Evolutionary conservation across 345 rosid species (phyloP).

Genomic region (Erysimum cheiranthoides): DNA sequence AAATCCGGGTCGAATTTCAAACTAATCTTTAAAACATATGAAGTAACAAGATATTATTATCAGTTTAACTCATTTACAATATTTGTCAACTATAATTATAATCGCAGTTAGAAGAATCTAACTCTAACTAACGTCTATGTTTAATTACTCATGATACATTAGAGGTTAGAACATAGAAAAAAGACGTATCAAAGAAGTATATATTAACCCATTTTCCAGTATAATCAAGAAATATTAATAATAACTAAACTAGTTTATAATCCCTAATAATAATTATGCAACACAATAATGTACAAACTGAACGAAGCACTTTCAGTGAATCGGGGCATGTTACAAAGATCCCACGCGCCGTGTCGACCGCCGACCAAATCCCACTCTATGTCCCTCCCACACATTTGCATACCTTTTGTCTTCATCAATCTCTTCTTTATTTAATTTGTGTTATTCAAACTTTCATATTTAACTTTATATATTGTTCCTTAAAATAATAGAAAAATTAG

Average conservation of each 20-base stretch:
- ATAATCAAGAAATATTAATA: too few species aligned
- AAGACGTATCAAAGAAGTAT: too few species aligned
- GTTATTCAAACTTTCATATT: neutral
- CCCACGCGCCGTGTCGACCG: slow-evolving; percentile 44
- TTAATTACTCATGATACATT: too few species aligned
- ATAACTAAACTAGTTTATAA: neutral
- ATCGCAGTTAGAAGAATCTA: too few species aligned
- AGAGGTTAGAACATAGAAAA: too few species aligned
- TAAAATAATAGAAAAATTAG: neutral
- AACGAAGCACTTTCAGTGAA: slow-evolving; percentile 39
- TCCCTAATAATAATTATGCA: neutral
- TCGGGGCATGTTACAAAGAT: slow-evolving; percentile 45
- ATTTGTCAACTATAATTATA: too few species aligned
- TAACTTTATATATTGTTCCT: neutral
- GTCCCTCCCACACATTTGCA: slow-evolving; percentile 36
- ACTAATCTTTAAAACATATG: too few species aligned
- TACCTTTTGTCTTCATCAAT: slow-evolving; percentile 33
- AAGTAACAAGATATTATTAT: too few species aligned
- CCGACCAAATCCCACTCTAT: slow-evolving; percentile 45
- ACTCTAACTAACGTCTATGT: too few species aligned
- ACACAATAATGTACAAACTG: slow-evolving; percentile 28
- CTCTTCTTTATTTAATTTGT: neutral
- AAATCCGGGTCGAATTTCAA: too few species aligned
- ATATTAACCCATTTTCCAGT: too few species aligned
- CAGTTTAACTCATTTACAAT: too few species aligned